Conservation (phyloP, 495 filamentous ascomycete species). For the Daldinia childiae region DNA sequence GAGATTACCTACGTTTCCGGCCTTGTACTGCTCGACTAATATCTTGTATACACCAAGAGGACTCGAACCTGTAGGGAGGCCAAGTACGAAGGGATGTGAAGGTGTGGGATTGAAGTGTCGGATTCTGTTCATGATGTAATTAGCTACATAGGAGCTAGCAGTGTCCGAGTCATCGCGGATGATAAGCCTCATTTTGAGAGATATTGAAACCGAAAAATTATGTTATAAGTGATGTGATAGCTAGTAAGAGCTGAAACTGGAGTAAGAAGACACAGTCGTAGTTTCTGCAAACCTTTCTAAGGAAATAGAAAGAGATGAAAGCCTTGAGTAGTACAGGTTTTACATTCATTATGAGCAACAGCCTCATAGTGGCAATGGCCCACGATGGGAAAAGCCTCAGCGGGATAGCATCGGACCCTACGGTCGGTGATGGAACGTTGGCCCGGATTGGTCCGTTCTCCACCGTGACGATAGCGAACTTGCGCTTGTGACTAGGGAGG, state of each 20-base stretch:
- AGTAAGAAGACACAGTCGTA: background rate
- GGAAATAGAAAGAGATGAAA: conserved; percentile 1
- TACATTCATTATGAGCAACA: conserved; percentile 44
- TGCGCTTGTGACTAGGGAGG: conserved; percentile 33
- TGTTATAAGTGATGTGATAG: conserved; percentile 25
- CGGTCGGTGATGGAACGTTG: conserved; percentile 46
- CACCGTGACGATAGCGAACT: conserved; percentile 40
- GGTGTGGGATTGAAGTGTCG: conserved; percentile 75
- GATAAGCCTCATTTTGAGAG: conserved; percentile 76
- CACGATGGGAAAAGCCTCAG: conserved; percentile 21
- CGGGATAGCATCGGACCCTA: conserved; percentile 36
- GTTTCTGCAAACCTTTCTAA: background rate
- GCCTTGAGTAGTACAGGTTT: conserved; percentile 26
- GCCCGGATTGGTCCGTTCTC: conserved; percentile 38
- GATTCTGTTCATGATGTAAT: conserved; percentile 86
- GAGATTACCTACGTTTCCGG: conserved; percentile 62
- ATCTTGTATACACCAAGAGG: conserved; percentile 81
- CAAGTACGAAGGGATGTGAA: conserved; percentile 79
- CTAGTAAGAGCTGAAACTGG: conserved; percentile 14
- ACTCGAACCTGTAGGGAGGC: conserved; percentile 83
- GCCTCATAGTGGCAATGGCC: conserved; percentile 30
- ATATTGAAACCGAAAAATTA: conserved; percentile 17
- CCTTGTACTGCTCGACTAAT: conserved; percentile 77
- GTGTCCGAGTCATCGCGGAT: conserved; percentile 74
- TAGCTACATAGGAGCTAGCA: conserved; percentile 78